Evolutionary conservation across 345 rosid species (phyloP).

Genomic region (Brassica carinata): DNA sequence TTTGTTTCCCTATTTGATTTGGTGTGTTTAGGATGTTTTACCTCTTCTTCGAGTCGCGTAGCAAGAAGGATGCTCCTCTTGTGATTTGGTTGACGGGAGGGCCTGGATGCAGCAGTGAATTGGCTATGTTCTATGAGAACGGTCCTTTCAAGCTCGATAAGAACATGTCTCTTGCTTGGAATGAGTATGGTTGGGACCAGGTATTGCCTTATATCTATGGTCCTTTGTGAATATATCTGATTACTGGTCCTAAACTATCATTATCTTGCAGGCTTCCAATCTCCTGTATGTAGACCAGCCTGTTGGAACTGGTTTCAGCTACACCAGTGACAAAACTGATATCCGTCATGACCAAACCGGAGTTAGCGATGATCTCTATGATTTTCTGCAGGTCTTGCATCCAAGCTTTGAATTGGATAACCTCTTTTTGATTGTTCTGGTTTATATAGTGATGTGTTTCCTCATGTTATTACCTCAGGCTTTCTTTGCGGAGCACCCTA

Average conservation of each 20-base stretch:
- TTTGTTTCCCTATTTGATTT: neutral
- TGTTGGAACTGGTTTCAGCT: constrained; percentile 97
- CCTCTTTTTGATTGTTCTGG: neutral
- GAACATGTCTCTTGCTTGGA: constrained; percentile 93
- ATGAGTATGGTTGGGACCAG: constrained; percentile 89
- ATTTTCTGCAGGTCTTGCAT: constrained; percentile 86
- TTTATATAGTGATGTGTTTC: neutral
- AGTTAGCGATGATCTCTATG: constrained; percentile 89
- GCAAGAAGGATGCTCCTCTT: constrained; percentile 64
- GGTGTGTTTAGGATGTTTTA: constrained; percentile 73
- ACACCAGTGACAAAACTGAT: constrained; percentile 79
- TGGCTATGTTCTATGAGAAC: constrained; percentile 98
- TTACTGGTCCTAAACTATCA: too few relatives aligned
- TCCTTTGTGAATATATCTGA: too few relatives aligned
- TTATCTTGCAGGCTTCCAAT: constrained; percentile 69
- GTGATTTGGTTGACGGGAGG: constrained; percentile 99
- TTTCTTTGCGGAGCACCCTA: constrained; percentile 90
- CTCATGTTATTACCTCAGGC: constrained; percentile 47
- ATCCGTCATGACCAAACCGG: constrained; percentile 84
- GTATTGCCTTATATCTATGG: constrained; percentile 15
- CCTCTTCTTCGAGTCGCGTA: constrained; percentile 95
- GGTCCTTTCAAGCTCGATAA: constrained; percentile 81
- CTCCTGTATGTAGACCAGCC: constrained; percentile 97
- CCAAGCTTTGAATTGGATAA: neutral
- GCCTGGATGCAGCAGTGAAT: constrained; percentile 97